Conservation (phyloP, 225 moss, liverwort and hornwort genomes). For the Physcomitrium patens region DNA sequence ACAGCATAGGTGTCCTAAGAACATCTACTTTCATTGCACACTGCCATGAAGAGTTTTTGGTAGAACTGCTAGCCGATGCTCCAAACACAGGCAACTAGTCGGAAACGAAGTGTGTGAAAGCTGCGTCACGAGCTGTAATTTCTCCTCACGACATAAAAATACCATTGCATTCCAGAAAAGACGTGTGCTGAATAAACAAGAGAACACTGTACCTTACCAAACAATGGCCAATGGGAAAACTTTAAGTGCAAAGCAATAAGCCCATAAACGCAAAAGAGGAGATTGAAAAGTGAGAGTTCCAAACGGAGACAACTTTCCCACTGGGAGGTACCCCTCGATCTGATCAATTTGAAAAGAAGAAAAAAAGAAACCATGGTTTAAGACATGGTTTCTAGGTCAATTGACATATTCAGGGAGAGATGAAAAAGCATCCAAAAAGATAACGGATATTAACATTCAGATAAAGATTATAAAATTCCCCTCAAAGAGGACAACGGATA, state of each 20-base stretch:
- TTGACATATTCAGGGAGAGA: not conserved
- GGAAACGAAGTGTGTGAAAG: too few relatives aligned
- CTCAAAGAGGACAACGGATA: not conserved
- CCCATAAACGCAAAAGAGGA: too few relatives aligned
- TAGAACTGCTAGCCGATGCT: too few relatives aligned
- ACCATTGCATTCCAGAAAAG: too few relatives aligned
- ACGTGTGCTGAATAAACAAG: too few relatives aligned
- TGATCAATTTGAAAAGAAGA: constrained; percentile 23
- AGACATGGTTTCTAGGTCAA: not conserved
- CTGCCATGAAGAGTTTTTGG: too few relatives aligned
- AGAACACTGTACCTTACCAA: too few relatives aligned
- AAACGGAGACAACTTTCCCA: constrained; percentile 86
- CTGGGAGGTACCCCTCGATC: constrained; percentile 81
- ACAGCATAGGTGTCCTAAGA: too few relatives aligned
- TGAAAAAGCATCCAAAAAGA: not conserved
- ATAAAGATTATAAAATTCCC: not conserved
- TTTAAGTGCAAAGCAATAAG: not conserved
- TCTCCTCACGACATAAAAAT: too few relatives aligned
- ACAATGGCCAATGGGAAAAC: not conserved
- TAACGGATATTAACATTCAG: not conserved
- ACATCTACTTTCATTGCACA: too few relatives aligned
- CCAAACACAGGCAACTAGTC: too few relatives aligned
- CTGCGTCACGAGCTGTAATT: too few relatives aligned
- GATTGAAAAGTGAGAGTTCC: constrained; percentile 41
- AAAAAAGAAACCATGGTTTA: not conserved